Evolutionary conservation across 2,329 filamentous ascomycete genomes (phyloP).

Genomic region (Gnomoniopsis sp.): DNA sequence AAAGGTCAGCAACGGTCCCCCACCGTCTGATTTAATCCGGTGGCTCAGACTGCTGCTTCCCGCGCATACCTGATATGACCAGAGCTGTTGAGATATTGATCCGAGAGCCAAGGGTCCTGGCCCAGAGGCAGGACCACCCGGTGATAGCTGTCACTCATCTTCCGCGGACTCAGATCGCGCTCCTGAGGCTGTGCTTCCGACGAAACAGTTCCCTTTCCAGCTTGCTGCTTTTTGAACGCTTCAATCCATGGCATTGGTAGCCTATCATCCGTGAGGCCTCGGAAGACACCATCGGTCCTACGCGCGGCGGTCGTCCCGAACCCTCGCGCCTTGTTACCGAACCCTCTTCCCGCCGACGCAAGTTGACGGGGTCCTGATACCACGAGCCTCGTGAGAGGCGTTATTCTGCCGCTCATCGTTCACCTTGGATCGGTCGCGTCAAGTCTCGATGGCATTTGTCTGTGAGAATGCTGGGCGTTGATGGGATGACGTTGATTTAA

Average conservation of each 20-base stretch:
- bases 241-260: conserved; percentile 63
- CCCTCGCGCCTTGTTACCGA: conserved; percentile 12
- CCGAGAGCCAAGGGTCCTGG: conserved; percentile 72
- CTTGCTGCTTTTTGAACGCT: conserved; percentile 55
- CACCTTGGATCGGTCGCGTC: background rate
- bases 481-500: background rate
- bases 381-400: background rate
- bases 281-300: conserved; percentile 35
- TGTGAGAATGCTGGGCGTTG: background rate
- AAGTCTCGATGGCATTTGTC: background rate
- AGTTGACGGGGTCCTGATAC: background rate
- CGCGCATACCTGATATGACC: conserved; percentile 67
- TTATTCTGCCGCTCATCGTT: background rate
- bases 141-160: conserved; percentile 70
- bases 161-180: conserved; percentile 60
- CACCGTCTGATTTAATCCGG: background rate
- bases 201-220: conserved; percentile 29
- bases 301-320: conserved; percentile 24
- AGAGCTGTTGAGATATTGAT: conserved; percentile 73
- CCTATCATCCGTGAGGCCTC: conserved; percentile 31
- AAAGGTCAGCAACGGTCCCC: background rate
- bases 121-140: conserved; percentile 64
- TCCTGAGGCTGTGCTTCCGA: conserved; percentile 28
- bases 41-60: conserved; percentile 21
- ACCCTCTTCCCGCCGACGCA: background rate